Percentiles rank a stretch among this genome's conserved stretches.
Conservation (phyloP, 225 moss, liverwort and hornwort genomes). For the Ulota crispa region DNA sequence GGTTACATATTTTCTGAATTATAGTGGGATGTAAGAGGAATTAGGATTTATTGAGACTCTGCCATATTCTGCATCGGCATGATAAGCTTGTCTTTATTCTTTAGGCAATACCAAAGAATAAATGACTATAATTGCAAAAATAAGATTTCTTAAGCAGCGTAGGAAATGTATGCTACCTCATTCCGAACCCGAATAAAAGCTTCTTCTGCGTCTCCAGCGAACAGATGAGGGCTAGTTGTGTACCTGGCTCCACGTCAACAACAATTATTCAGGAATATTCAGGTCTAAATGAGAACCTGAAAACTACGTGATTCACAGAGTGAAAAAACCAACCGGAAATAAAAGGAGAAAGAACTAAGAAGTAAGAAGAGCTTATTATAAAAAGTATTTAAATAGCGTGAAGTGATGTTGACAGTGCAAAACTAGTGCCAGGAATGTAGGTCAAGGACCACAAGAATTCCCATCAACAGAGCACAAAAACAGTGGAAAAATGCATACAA, state of each 20-base stretch:
- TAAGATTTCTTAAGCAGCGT: neutral
- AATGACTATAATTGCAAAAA: neutral
- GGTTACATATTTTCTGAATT: neutral
- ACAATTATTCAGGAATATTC: neutral
- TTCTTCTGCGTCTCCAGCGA: slow-evolving; percentile 62
- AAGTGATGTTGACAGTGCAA: neutral
- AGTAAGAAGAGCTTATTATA: neutral
- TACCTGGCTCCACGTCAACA: slow-evolving; percentile 54
- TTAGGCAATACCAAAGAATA: neutral
- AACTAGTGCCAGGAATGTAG: neutral
- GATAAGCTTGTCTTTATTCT: neutral
- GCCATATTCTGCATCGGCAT: neutral
- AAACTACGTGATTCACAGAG: neutral
- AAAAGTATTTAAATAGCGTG: neutral
- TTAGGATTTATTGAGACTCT: neutral
- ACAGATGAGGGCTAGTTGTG: slow-evolving; percentile 91
- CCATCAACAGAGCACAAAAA: neutral
- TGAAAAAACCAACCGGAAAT: neutral
- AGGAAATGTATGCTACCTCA: slow-evolving; percentile 39
- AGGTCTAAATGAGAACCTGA: neutral
- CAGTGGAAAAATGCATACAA: slow-evolving; percentile 40
- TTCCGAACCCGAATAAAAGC: slow-evolving; percentile 83
- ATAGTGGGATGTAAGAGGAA: neutral
- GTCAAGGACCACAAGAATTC: neutral
- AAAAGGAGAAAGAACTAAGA: neutral